These are phyloP conservation scores for Tetrahymena elliotti DNA, from an alignment of 73 alveolate species.

Conservation along the genomic window DNA sequence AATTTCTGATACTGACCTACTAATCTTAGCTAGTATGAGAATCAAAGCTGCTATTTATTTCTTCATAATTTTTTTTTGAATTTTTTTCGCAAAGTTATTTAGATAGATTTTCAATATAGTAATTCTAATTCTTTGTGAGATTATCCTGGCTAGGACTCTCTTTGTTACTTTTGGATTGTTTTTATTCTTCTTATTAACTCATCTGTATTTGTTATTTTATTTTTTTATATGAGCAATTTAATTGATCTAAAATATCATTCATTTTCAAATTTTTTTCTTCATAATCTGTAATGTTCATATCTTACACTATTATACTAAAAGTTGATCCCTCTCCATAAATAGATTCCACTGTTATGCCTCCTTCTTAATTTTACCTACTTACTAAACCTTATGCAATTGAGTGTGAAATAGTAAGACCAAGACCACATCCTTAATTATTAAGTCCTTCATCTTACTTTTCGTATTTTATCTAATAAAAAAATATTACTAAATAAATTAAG, in stretches of 20 bases:
- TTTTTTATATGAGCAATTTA: background rate
- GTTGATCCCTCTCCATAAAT: background rate
- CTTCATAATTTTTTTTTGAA: background rate
- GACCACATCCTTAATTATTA: background rate
- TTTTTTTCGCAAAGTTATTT: background rate
- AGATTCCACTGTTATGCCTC: background rate
- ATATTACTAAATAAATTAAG: too few relatives aligned
- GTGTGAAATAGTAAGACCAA: background rate
- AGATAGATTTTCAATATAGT: background rate
- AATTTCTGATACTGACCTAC: background rate
- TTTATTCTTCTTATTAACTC: background rate
- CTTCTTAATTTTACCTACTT: background rate
- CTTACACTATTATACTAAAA: background rate
- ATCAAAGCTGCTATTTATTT: background rate
- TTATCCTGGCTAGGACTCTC: background rate
- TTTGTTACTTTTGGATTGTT: too few relatives aligned
- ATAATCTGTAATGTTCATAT: background rate
- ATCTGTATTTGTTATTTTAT: background rate
- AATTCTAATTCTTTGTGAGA: background rate
- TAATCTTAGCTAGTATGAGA: background rate
- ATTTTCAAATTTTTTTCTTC: background rate
- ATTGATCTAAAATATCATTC: background rate
- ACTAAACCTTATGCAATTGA: background rate
- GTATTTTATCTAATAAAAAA: background rate
- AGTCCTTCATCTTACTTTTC: background rate